Evolutionary conservation across 805 yeast genomes (phyloP), one percentile per base, ranked within the genome.

Genomic region (Metschnikowia colocasiae): DNA sequence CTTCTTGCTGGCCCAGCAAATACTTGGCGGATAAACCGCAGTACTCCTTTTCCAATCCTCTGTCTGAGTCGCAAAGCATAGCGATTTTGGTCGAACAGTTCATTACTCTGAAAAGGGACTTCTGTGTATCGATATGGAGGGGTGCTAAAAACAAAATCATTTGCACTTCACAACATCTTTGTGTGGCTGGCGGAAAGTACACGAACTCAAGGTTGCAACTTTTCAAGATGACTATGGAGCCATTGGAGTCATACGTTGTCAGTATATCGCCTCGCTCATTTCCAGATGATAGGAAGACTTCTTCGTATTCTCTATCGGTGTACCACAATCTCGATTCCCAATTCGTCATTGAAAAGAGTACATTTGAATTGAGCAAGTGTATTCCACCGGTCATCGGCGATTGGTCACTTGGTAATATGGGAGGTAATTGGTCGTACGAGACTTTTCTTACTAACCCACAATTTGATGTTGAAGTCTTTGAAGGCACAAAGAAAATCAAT

Each of bases 361-460:
- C 50, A 4, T 40, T 40, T 15, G 36, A 40, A 23, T 22, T 40
- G 18, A 23, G 23, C 13, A 30, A 13, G 12, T 22, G 29, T 16
- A 46, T 54, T 2, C 56, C 60, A 2, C 25, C 65, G 2, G 48
- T 62, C 2, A 44, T 58, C 1, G 83, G 73, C 16, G 57, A 58
- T 22, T 83, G 87, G 87, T 61, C 61, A 9, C 54, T 62, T 1
- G 60, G 59, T 2, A 61, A 60, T 13, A 61, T 74, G 38, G 87
- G 87, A 2, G 88, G 89, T 0, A 77, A 71, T 54, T 78, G 81
- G 79, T 49, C 74, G 0, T 48, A 65, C 20, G 65, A 74, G 6
- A 61, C 75, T 0, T 83, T 71, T 53, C 57, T 76, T 18, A 56
- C 66, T 8, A 83, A 83, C 51, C 88, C 88, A 0, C 87, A 81